Evolutionary conservation across 2,329 filamentous ascomycete genomes (phyloP), one percentile per base, ranked within the genome.

Genomic region (Cladosporium sp.): DNA sequence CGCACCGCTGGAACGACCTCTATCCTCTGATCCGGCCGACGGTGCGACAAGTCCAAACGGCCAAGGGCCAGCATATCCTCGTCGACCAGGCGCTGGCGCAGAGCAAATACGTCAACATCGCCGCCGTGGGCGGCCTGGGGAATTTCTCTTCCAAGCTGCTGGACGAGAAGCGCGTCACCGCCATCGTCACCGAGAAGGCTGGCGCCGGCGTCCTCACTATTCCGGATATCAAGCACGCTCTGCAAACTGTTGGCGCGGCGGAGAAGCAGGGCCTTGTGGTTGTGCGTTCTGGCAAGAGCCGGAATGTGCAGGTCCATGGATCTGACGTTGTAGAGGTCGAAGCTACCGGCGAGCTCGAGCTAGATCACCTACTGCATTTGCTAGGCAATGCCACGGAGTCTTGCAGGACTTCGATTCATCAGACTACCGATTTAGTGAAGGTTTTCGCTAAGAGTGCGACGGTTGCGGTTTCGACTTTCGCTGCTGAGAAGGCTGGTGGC

Each of bases 91-190:
- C 58, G 11, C 58, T 61, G 11, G 58, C 57, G 4, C 51, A 58
- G 11, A 57, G 56, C 42, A 62, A 58, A 30, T 50, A 51, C 36
- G 57, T 67, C 12, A 58, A 63, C 38, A 58, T 68, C 13, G 59
- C 60, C 12, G 65, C 62, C 2, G 51, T 66, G 7, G 61, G 61
- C 19, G 61, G 42, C 4, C 43, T 52, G 3, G 65, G 66, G 1
- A 62, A 66, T 51, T 65, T 68, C 44, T 68, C 66, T 4, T 64
- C 60, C 53, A 66, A 66, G 42, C 42, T 68, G 15, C 56, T 68
- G 7, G 64, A 65, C 27, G 61, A 64, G 18, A 64, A 56, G 17
- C 53, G 64, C 43, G 60, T 68, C 44, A 61, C 63, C 3, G 65
- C 66, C 3, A 59, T 67, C 17, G 60, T 64, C 15, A 63, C 59